Evolutionary conservation across 768 basidiomycete species (phyloP), one percentile per base, ranked within the genome.

Genomic region (Auricularia sp.): DNA sequence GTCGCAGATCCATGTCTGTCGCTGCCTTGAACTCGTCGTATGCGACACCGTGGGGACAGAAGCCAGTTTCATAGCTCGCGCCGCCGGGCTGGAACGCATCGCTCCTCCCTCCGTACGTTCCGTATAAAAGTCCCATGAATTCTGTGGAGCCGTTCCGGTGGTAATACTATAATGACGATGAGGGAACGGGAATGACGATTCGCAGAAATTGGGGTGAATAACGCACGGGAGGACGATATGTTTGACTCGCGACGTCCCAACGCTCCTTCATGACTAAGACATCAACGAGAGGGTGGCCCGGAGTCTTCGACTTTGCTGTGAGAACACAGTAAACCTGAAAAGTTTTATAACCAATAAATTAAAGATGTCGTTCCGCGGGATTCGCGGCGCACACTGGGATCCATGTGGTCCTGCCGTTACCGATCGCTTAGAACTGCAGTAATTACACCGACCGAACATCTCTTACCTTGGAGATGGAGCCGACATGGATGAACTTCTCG

Each of bases 301-400:
- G 77, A 16, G 79, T 80, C 72, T 86, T 85, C 29, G 86, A 87
- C 67, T 81, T 82, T 36, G 82, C 86, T 1, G 85, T 87, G 66
- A 87, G 80, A 60, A 87, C 83, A 66, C 84, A 85, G 76, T 87
- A 86, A 67, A 85, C 29, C 81, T 10, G 84, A 85, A 0, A 85
- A 86, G 70, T 87, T 85, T 85, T 70, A 87, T 83, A 72, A 29
- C 29, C 29, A 29, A 29, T 29, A 29, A 29, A 2, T 3, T 29
- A 2, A 29, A 29, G 29, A 29, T 29, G 29, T 29, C 2, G 29
- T 3, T 29, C 29, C 29, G 29, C 29, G 29, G 29, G 29, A 29
- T 29, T 29, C 29, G 29, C 29, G 29, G 29, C 29, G 29, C 29
- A 29, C 29, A 29, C 29, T 29, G 29, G 39, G 39, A 5, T 42